These are phyloP conservation scores for Cystoisospora suis DNA, from an alignment of 169 alveolate genomes.

Conservation along the genomic window DNA sequence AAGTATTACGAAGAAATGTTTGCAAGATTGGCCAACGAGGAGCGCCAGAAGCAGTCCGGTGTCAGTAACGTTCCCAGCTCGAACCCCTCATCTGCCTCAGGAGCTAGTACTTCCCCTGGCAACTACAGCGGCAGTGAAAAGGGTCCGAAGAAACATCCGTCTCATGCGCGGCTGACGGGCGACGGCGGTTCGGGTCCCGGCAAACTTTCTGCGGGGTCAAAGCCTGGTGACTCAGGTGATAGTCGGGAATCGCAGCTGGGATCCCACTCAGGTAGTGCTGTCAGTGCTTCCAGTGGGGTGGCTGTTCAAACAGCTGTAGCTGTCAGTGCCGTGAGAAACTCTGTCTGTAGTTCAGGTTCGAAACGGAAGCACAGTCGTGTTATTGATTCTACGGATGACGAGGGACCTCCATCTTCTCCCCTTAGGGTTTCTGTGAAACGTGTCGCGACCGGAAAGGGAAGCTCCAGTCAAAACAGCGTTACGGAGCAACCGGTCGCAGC, in stretches of 20 bases:
- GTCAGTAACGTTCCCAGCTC: conserved; percentile 9
- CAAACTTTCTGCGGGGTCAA: not conserved
- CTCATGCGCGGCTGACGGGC: too few relatives aligned
- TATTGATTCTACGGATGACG: conserved; percentile 17
- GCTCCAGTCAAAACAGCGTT: too few relatives aligned
- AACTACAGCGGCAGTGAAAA: not conserved
- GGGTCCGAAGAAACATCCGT: not conserved
- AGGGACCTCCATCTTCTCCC: not conserved
- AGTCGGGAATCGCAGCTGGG: not conserved
- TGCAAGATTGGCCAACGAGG: conserved; percentile 55
- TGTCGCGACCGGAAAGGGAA: not conserved
- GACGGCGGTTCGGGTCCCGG: not conserved
- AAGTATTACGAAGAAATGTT: conserved; percentile 55
- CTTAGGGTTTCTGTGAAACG: not conserved
- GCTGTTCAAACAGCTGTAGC: not conserved
- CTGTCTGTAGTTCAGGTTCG: not conserved
- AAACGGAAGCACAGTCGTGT: conserved; percentile 16
- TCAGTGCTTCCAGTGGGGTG: not conserved
- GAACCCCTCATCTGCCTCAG: not conserved
- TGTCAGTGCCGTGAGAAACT: not conserved
- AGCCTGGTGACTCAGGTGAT: not conserved
- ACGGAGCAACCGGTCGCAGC: too few relatives aligned
- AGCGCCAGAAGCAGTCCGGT: conserved; percentile 28
- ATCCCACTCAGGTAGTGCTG: not conserved
- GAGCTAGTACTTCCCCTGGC: not conserved